A percentile compares a stretch with the other conserved stretches of the same genome.
Conservation (phyloP, 2,329 filamentous ascomycete species). For the Aspergillus brasiliensis region DNA sequence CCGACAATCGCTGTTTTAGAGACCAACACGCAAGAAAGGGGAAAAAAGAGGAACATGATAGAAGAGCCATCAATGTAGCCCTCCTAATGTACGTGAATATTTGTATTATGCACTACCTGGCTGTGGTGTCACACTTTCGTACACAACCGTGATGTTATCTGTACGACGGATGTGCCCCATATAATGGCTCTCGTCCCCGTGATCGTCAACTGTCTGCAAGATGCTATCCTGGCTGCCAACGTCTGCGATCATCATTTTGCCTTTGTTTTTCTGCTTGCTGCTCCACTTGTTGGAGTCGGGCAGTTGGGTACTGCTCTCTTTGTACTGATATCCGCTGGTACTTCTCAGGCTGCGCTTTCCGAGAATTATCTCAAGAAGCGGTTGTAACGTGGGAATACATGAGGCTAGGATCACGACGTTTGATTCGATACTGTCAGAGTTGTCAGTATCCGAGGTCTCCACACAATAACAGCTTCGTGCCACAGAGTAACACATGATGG, state of each 20-base stretch:
- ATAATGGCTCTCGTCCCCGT: constrained; percentile 6
- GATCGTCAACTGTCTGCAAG: constrained; percentile 16
- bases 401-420: constrained; percentile 36
- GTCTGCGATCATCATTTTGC: constrained; percentile 16
- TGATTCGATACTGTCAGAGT: constrained; percentile 29
- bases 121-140: background rate
- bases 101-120: background rate
- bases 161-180: constrained; percentile 18
- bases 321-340: constrained; percentile 9
- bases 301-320: constrained; percentile 8
- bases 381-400: constrained; percentile 38
- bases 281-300: background rate
- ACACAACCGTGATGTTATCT: constrained; percentile 20
- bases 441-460: background rate
- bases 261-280: background rate
- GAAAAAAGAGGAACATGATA: background rate
- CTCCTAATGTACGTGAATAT: background rate
- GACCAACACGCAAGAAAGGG: background rate
- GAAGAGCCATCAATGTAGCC: background rate
- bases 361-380: constrained; percentile 31
- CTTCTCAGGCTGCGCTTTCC: constrained; percentile 20
- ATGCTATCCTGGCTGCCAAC: constrained; percentile 27
- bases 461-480: background rate
- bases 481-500: background rate
- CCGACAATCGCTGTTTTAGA: background rate